Conservation (phyloP, 768 basidiomycete genomes). For the Termitomyces sp. region DNA sequence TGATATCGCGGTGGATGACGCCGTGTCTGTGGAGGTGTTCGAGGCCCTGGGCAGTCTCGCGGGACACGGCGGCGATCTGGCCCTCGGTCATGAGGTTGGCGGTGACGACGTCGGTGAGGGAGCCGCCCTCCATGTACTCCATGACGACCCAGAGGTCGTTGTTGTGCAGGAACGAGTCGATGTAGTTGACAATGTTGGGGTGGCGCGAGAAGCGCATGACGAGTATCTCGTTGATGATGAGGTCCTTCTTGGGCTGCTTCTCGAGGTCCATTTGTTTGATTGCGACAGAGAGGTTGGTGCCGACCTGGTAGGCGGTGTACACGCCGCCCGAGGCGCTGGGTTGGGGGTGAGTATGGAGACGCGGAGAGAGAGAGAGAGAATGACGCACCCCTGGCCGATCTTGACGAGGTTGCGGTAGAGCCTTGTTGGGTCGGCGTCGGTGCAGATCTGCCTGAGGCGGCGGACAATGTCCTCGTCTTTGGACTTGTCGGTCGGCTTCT, state of each 20-base stretch:
- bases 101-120: constrained; percentile 92
- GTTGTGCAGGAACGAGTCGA: constrained; percentile 96
- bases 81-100: constrained; percentile 97
- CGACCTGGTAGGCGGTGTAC: constrained; percentile 97
- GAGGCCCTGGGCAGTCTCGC: constrained; percentile 89
- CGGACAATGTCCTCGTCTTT: constrained; percentile 88
- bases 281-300: constrained; percentile 89
- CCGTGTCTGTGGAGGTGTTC: constrained; percentile 94
- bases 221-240: constrained; percentile 99
- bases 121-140: constrained; percentile 99
- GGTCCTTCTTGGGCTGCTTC: constrained; percentile 98
- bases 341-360: constrained; percentile 4
- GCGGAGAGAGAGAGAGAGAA: background rate
- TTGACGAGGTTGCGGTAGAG: constrained; percentile 91
- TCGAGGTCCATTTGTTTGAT: constrained; percentile 99
- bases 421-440: constrained; percentile 94
- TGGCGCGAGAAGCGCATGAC: constrained; percentile 97
- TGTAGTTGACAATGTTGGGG: constrained; percentile 99
- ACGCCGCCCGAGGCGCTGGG: constrained; percentile 92
- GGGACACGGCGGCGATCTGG: constrained; percentile 93
- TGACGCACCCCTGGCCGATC: constrained; percentile 93
- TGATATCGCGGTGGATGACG: constrained; percentile 98
- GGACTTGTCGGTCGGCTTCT: constrained; percentile 69
- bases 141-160: constrained; percentile 99
- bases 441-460: constrained; percentile 90